Evolutionary conservation across 2,329 filamentous ascomycete genomes (phyloP), one percentile per base, ranked within the genome.

Genomic region (Penicillium sp.): DNA sequence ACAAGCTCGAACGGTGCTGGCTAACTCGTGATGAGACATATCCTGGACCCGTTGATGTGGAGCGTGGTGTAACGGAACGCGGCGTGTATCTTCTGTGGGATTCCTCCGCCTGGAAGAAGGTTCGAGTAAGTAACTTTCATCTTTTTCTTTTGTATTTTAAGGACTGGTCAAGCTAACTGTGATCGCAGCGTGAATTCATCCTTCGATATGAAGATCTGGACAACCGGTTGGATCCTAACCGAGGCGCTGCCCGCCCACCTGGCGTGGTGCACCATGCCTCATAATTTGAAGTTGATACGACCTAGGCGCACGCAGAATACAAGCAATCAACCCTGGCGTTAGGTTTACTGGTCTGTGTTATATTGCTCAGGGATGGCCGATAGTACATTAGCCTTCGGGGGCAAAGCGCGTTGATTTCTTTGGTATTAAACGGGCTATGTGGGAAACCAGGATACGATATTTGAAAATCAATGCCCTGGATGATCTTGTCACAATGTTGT

Each of bases 11-110:
- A 61, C 75, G 79, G 48, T 79, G 78, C 66, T 82, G 79, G 79
- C 70, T 82, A 54, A 82, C 79, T 29, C 73, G 79, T 51, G 79
- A 82, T 56, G 77, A 79, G 47, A 73, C 73, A 27, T 79, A 77
- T 54, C 75, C 77, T 9, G 77, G 76, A 12, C 79, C 79, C 8
- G 76, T 80, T n/a, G 73, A 79, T 48, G 71, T 81, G 27, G 78
- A 79, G 59, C 73, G 77, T 44, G 77, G 77, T 38, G 73, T 78
- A 39, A 80, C 77, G 47, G 79, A 82, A 62, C 77, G 78, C 55
- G 79, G 79, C n/a, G 78, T 80, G 52, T 81, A 81, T 61, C 71
- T 81, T 33, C 76, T 80, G 66, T 82, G 80, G 77, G 79, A 82
- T 61, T 77, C 77, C 21, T 69, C 74, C 19, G 75, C 70, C 50